phyloP scores from a whole-genome alignment of 225 moss, liverwort and hornwort genomes.

The Polytrichum formosum region DNA sequence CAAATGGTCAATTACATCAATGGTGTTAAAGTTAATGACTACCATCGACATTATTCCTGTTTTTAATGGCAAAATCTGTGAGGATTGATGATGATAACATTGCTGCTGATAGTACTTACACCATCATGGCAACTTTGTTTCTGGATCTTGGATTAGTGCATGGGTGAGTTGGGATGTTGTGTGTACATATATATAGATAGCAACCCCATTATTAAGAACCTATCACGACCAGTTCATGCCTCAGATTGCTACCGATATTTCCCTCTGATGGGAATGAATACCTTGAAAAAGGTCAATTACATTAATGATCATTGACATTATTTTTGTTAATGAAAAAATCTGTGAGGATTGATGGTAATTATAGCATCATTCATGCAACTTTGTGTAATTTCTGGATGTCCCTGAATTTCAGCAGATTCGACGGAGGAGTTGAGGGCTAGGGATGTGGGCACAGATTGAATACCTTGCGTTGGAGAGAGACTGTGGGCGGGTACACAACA shows the following conservation, averaged over 20 bases:
- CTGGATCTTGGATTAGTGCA: background rate
- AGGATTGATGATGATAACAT: background rate
- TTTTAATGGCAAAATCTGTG: background rate
- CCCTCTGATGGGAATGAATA: background rate
- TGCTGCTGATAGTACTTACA: background rate
- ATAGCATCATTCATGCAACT: background rate
- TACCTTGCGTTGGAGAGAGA: constrained; percentile 37
- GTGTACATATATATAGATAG: too few relatives aligned
- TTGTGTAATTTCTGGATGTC: background rate
- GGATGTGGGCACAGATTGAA: background rate
- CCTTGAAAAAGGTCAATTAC: background rate
- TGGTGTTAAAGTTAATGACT: background rate
- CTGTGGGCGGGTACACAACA: constrained; percentile 9
- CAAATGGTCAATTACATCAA: background rate
- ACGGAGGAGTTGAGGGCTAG: background rate
- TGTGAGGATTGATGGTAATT: background rate
- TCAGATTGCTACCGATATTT: background rate
- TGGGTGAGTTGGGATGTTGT: too few relatives aligned
- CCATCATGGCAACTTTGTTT: background rate
- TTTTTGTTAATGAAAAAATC: background rate
- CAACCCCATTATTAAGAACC: too few relatives aligned
- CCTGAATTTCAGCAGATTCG: background rate
- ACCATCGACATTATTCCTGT: background rate
- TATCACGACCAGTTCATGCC: background rate
- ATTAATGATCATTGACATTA: background rate